Conservation (phyloP, 192 early-diverging fungal genomes). For the Gigaspora rosea region DNA sequence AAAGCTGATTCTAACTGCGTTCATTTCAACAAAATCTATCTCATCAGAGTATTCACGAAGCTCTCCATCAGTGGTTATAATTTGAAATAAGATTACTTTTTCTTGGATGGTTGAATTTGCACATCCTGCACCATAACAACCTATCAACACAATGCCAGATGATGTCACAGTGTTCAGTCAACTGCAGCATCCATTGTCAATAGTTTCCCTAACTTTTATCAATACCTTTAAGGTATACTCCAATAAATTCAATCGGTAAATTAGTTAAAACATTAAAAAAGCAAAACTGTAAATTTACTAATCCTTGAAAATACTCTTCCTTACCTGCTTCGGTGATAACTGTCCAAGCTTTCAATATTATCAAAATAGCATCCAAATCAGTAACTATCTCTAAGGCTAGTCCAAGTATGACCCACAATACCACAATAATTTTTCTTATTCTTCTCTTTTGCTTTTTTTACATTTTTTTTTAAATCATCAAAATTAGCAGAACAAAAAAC, state of each 20-base stretch:
- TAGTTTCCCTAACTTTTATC: slow-evolving; percentile 32
- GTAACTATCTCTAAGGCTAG: neutral
- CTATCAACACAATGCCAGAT: slow-evolving; percentile 19
- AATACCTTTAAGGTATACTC: slow-evolving; percentile 27
- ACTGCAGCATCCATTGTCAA: slow-evolving; percentile 35
- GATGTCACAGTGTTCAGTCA: neutral
- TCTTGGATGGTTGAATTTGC: neutral
- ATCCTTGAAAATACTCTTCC: too few species aligned
- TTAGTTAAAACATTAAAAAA: neutral
- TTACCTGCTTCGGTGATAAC: slow-evolving; percentile 43
- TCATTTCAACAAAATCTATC: slow-evolving; percentile 28
- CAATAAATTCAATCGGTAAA: neutral
- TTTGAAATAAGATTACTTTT: slow-evolving; percentile 14
- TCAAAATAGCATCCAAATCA: slow-evolving; percentile 37
- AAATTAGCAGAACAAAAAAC: slow-evolving; percentile 38
- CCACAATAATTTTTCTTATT: slow-evolving; percentile 40
- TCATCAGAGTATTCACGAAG: slow-evolving; percentile 22
- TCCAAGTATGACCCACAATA: slow-evolving; percentile 37
- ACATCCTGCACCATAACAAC: slow-evolving; percentile 16
- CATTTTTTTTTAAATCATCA: slow-evolving; percentile 37
- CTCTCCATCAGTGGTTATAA: slow-evolving; percentile 23
- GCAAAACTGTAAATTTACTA: too few species aligned
- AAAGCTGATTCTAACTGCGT: slow-evolving; percentile 28
- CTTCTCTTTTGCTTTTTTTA: slow-evolving; percentile 30
- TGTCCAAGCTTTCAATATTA: slow-evolving; percentile 25